Conservation (phyloP, 2,329 filamentous ascomycete species). For the Cladosporium sp. region DNA sequence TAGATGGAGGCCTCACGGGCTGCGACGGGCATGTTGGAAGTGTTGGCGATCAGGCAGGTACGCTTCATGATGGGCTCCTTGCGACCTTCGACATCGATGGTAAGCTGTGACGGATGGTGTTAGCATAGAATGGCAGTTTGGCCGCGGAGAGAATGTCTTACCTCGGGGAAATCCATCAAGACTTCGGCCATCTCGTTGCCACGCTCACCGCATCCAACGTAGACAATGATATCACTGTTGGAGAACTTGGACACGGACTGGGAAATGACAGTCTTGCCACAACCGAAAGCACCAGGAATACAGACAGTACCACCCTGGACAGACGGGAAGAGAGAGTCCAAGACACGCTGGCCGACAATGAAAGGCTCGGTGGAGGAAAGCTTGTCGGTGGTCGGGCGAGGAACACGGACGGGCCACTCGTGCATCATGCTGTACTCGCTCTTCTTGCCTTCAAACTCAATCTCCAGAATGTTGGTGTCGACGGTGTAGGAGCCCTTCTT, state of each 20-base stretch:
- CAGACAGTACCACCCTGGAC: conserved; percentile 97
- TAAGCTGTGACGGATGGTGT: conserved; percentile 51
- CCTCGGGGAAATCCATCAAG: conserved; percentile 97
- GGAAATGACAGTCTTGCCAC: conserved; percentile 98
- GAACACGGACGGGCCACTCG: conserved; percentile 94
- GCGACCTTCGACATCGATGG: conserved; percentile 88
- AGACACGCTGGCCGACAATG: conserved; percentile 91
- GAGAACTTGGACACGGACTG: conserved; percentile 99
- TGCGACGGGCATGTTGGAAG: conserved; percentile 99
- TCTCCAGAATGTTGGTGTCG: conserved; percentile 16
- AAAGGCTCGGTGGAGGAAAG: conserved; percentile 84
- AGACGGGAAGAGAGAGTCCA: conserved; percentile 92
- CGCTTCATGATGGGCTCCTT: conserved; percentile 99
- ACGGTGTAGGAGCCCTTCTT: conserved; percentile 85
- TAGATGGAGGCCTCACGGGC: conserved; percentile 98
- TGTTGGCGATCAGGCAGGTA: conserved; percentile 96
- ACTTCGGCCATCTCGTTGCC: conserved; percentile 99
- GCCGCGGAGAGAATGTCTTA: conserved; percentile 26
- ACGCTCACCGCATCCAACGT: conserved; percentile 83
- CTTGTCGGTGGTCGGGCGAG: conserved; percentile 87
- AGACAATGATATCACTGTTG: conserved; percentile 98
- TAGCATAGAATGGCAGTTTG: conserved; percentile 14
- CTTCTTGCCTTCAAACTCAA: conserved; percentile 57
- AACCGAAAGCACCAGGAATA: conserved; percentile 97
- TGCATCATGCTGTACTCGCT: conserved; percentile 87